These are phyloP conservation scores for Lactarius hatsudake DNA, from an alignment of 768 basidiomycete genomes.

Conservation along the genomic window DNA sequence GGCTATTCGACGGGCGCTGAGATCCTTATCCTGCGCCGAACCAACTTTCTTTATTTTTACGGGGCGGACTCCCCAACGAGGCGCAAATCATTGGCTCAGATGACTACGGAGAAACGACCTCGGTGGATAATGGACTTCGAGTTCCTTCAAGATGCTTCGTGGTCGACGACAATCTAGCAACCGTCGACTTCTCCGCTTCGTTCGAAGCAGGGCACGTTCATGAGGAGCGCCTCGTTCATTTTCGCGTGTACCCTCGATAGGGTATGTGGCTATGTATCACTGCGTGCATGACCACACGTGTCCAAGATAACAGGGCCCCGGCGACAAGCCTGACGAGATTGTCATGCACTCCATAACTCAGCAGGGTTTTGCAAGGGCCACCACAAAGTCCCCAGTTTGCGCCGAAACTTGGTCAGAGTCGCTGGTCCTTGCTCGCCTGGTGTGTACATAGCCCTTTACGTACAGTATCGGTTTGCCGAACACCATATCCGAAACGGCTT, in stretches of 20 bases:
- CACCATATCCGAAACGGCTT: background rate
- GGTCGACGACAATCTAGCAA: background rate
- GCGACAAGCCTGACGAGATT: background rate
- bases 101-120: background rate
- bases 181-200: background rate
- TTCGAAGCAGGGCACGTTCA: background rate
- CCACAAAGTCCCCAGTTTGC: background rate
- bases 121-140: background rate
- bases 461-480: background rate
- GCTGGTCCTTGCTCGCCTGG: background rate
- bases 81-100: background rate
- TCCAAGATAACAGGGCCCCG: background rate
- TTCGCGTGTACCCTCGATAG: background rate
- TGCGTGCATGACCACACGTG: background rate
- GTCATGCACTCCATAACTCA: background rate
- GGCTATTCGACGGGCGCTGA: background rate
- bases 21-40: background rate
- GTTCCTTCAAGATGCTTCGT: background rate
- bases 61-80: background rate
- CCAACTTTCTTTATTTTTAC: background rate
- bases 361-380: background rate
- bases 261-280: background rate
- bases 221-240: background rate
- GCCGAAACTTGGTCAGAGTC: background rate
- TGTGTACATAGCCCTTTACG: background rate